Evolutionary conservation across 2,329 filamentous ascomycete species (phyloP).

Genomic region (Curvularia lunata): DNA sequence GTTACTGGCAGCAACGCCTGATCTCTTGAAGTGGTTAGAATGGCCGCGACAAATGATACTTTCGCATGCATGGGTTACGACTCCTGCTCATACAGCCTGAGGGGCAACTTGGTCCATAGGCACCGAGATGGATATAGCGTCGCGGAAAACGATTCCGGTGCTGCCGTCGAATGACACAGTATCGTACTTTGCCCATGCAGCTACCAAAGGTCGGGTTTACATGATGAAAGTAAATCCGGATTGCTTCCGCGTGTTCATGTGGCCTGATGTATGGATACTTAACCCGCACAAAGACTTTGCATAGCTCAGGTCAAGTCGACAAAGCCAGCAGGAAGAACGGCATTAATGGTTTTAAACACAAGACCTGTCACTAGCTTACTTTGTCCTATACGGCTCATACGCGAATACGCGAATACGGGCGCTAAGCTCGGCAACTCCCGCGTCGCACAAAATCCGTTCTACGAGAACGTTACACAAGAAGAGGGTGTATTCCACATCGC

Average conservation of each 20-base stretch:
- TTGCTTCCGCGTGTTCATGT: not conserved
- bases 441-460: not conserved
- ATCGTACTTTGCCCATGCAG: too few species aligned
- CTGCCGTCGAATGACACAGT: not conserved
- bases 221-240: not conserved
- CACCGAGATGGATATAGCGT: not conserved
- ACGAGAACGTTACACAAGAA: not conserved
- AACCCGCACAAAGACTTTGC: not conserved
- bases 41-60: slow-evolving; percentile 34
- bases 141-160: not conserved
- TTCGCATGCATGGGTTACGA: slow-evolving; percentile 10
- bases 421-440: not conserved
- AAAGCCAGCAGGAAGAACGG: not conserved
- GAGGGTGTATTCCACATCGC: not conserved
- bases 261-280: not conserved
- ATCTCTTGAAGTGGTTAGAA: slow-evolving; percentile 37
- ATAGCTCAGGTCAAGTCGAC: not conserved
- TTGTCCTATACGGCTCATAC: not conserved
- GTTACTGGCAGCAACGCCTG: slow-evolving; percentile 32
- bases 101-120: not conserved
- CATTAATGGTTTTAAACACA: not conserved
- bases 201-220: not conserved
- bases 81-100: not conserved
- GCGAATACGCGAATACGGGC: not conserved
- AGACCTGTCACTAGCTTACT: not conserved